Conservation (phyloP, 345 rosid genomes). For the Dovyalis caffra region DNA sequence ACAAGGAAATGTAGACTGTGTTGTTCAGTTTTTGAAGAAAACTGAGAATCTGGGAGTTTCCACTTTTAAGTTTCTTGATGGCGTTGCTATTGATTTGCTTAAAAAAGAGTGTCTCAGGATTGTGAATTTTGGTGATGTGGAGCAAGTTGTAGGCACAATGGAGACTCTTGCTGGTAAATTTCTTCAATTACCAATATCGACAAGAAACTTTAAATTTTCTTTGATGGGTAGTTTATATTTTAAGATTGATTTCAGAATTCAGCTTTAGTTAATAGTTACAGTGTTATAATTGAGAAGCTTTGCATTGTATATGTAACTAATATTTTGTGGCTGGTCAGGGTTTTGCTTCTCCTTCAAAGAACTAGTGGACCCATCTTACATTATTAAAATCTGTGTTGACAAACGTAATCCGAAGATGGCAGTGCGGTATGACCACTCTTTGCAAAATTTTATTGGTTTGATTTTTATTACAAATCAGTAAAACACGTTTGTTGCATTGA, state of each 20-base stretch:
- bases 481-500: too few relatives aligned
- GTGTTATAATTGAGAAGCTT: not conserved
- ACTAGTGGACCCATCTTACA: conserved; percentile 49
- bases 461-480: too few relatives aligned
- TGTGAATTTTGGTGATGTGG: conserved; percentile 47
- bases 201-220: too few relatives aligned
- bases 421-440: conserved; percentile 51
- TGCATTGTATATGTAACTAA: conserved; percentile 6
- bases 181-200: too few relatives aligned
- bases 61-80: conserved; percentile 51
- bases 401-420: conserved; percentile 57
- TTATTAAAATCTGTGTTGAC: conserved; percentile 59
- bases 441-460: not conserved
- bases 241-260: too few relatives aligned
- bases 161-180: conserved; percentile 69
- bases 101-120: conserved; percentile 55
- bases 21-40: conserved; percentile 52
- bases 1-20: conserved; percentile 52
- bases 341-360: conserved; percentile 60
- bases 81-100: conserved; percentile 39
- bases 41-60: conserved; percentile 55
- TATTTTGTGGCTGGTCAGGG: conserved; percentile 44
- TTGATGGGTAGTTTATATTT: too few relatives aligned
- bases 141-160: conserved; percentile 52
- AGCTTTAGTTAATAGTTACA: not conserved